Conservation (phyloP, 2,329 filamentous ascomycete species). For the Hypomyces rosellus region DNA sequence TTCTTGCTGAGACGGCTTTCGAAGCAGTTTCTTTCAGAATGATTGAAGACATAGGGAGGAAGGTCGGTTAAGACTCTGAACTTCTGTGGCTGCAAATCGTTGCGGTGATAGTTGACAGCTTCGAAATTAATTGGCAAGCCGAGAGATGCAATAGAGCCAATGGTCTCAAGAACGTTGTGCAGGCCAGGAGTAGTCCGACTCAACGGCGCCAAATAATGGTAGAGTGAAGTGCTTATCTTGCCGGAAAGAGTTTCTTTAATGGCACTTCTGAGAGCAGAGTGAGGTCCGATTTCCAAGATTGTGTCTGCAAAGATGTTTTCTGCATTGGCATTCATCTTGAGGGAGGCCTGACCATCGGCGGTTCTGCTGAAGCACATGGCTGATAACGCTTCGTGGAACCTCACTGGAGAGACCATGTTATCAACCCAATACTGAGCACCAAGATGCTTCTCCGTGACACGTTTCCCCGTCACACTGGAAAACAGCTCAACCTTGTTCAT, state of each 20-base stretch:
- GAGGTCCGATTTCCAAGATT: conserved; percentile 18
- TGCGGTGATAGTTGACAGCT: not conserved
- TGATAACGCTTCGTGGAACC: conserved; percentile 9
- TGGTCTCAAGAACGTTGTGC: not conserved
- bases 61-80: conserved; percentile 18
- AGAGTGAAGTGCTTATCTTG: not conserved
- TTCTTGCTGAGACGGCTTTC: conserved; percentile 23
- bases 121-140: conserved; percentile 2
- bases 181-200: conserved; percentile 1
- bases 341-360: conserved; percentile 1
- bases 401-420: conserved; percentile 20
- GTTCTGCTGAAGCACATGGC: conserved; percentile 4
- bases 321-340: not conserved
- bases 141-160: not conserved
- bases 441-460: conserved; percentile 1
- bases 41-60: conserved; percentile 31
- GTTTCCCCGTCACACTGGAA: conserved; percentile 2
- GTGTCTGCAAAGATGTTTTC: conserved; percentile 6
- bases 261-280: conserved; percentile 13
- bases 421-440: conserved; percentile 6
- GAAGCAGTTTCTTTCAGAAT: conserved; percentile 26
- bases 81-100: not conserved
- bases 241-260: conserved; percentile 3
- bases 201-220: not conserved
- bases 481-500: conserved; percentile 1